A percentile compares a stretch with the other conserved stretches of the same genome.
Evolutionary conservation across 306 rosid species (phyloP).

Genomic region (Malus orientalis): DNA sequence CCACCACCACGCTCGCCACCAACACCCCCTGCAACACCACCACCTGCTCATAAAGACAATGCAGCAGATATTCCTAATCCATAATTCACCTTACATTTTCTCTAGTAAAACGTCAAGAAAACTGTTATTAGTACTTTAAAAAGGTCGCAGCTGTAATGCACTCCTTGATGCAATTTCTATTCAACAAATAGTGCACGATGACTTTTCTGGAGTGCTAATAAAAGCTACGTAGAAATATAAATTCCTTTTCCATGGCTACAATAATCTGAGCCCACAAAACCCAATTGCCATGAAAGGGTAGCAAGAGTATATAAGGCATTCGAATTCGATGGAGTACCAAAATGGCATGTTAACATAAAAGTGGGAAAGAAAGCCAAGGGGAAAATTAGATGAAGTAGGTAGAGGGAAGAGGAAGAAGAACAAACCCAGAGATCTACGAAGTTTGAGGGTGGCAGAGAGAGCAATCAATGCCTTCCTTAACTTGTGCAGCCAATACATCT

Average conservation of each 20-base stretch:
- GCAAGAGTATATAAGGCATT: background rate
- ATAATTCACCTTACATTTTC: background rate
- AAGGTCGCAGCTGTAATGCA: too few species aligned
- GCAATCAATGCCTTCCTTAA: slow-evolving; percentile 30
- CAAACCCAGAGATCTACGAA: slow-evolving; percentile 31
- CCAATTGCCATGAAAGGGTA: background rate
- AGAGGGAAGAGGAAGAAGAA: background rate
- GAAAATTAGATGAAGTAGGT: background rate
- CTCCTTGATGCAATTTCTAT: too few species aligned
- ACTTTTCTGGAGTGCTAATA: too few species aligned
- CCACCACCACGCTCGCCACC: background rate
- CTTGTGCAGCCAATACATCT: slow-evolving; percentile 47
- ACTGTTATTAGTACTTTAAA: too few species aligned
- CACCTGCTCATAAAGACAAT: background rate
- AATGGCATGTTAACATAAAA: background rate
- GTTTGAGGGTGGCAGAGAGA: slow-evolving; percentile 30
- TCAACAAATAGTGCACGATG: too few species aligned
- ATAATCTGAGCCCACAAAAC: background rate
- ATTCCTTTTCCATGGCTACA: too few species aligned
- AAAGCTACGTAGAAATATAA: too few species aligned
- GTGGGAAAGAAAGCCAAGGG: background rate
- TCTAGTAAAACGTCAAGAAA: too few species aligned
- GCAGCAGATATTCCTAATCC: background rate
- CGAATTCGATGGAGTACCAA: background rate
- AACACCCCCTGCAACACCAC: background rate